phyloP scores from a whole-genome alignment of 495 filamentous ascomycete genomes.

The Darksidea phi region DNA sequence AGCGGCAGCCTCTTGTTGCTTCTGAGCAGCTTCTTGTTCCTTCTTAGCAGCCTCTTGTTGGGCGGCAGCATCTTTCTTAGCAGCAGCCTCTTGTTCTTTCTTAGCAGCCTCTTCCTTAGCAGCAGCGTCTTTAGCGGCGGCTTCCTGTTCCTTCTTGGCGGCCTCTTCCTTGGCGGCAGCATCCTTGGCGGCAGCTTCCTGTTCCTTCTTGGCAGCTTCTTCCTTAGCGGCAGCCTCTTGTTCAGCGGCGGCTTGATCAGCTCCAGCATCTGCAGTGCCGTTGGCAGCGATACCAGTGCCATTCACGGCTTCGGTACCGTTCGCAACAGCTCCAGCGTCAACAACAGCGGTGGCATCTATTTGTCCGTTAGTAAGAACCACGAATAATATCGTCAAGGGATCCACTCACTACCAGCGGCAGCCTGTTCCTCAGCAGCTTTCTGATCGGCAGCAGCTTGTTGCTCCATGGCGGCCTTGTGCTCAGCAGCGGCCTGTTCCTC shows the following conservation, averaged over 20 bases:
- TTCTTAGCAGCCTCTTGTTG: too few species aligned
- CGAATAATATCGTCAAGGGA: too few species aligned
- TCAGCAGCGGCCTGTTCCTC: too few species aligned
- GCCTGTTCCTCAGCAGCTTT: conserved; percentile 2
- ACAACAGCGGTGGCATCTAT: not conserved
- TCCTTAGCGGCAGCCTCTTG: not conserved
- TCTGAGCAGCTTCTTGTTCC: too few species aligned
- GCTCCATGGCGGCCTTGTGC: too few species aligned
- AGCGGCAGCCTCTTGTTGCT: not conserved
- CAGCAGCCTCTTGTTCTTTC: too few species aligned
- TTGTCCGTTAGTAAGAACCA: not conserved
- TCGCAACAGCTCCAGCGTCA: conserved; percentile 7
- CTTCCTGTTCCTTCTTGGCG: too few species aligned
- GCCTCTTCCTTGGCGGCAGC: too few species aligned
- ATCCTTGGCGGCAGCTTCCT: conserved; percentile 11
- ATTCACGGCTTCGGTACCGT: conserved; percentile 10
- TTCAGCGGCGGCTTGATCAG: not conserved
- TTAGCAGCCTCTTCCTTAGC: too few species aligned
- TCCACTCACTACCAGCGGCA: not conserved
- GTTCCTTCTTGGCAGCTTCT: too few species aligned
- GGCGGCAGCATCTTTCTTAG: too few species aligned
- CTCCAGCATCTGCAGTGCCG: not conserved
- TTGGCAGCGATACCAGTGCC: conserved; percentile 7
- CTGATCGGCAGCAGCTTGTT: not conserved
- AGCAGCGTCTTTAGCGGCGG: too few species aligned